A percentile compares a stretch with the other conserved stretches of the same genome.
phyloP scores from a whole-genome alignment of 208 protist genomes.

The Naegleria gruberi region DNA sequence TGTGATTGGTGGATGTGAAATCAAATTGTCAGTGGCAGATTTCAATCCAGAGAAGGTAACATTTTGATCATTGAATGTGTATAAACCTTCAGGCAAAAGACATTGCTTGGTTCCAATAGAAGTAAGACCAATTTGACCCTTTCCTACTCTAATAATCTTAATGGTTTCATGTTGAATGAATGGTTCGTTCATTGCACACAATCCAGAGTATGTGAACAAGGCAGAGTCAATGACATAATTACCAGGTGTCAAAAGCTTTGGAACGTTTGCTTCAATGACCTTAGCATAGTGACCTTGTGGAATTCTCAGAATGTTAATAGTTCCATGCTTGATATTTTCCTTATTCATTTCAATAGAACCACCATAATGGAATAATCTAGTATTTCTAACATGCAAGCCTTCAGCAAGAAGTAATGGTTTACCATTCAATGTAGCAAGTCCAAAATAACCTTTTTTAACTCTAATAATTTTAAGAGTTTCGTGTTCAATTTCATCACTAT shows the following conservation, averaged over 20 bases:
- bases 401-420: conserved; percentile 20
- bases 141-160: not conserved
- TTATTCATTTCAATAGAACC: conserved; percentile 19
- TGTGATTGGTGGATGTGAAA: conserved; percentile 4
- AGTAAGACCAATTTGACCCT: not conserved
- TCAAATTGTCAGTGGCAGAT: conserved; percentile 1
- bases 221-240: not conserved
- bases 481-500: not conserved
- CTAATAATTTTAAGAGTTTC: not conserved
- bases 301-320: conserved; percentile 22
- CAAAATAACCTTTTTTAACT: conserved; percentile 18
- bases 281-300: conserved; percentile 6
- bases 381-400: conserved; percentile 24
- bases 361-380: conserved; percentile 18
- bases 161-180: not conserved
- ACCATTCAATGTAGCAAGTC: conserved; percentile 16
- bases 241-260: not conserved
- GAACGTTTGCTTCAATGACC: not conserved
- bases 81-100: not conserved
- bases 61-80: not conserved
- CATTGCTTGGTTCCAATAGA: not conserved
- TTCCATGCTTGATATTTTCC: conserved; percentile 26
- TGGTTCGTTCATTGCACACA: not conserved
- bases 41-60: not conserved
- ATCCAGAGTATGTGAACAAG: not conserved